These are phyloP conservation scores for Trichoderma koningiopsis DNA, from an alignment of 2,329 filamentous ascomycete species.

Conservation along the genomic window DNA sequence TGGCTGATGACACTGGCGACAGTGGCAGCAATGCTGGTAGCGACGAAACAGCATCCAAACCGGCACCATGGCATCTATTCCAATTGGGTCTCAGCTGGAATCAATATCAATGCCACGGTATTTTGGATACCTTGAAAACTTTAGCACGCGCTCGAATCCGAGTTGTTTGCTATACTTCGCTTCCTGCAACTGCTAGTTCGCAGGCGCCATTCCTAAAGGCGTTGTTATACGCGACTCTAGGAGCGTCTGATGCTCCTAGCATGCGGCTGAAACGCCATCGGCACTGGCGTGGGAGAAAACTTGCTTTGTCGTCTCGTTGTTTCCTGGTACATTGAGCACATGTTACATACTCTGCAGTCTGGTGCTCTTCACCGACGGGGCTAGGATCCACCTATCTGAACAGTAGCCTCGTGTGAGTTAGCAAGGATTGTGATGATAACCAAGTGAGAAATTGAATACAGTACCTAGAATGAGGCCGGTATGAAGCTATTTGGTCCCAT, in stretches of 20 bases:
- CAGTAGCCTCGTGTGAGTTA: not conserved
- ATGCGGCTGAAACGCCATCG: conserved; percentile 20
- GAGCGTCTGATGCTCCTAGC: conserved; percentile 8
- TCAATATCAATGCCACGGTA: not conserved
- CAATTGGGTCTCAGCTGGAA: not conserved
- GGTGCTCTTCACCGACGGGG: not conserved
- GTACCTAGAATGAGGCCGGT: not conserved
- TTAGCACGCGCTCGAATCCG: not conserved
- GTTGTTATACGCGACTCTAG: not conserved
- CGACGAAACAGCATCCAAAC: not conserved
- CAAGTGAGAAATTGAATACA: not conserved
- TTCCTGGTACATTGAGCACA: not conserved
- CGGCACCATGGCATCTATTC: not conserved
- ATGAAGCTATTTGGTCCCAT: not conserved
- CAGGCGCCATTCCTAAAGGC: not conserved
- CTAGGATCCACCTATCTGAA: not conserved
- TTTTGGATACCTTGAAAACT: not conserved
- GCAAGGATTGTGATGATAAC: not conserved
- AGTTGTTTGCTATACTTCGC: not conserved
- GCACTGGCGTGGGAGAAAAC: not conserved
- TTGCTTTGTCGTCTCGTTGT: not conserved
- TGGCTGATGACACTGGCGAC: not conserved
- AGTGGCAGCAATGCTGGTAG: not conserved
- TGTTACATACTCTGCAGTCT: not conserved
- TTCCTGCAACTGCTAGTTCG: not conserved